Evolutionary conservation across 306 rosid species (phyloP).

Genomic region (Abrus pulchellus): DNA sequence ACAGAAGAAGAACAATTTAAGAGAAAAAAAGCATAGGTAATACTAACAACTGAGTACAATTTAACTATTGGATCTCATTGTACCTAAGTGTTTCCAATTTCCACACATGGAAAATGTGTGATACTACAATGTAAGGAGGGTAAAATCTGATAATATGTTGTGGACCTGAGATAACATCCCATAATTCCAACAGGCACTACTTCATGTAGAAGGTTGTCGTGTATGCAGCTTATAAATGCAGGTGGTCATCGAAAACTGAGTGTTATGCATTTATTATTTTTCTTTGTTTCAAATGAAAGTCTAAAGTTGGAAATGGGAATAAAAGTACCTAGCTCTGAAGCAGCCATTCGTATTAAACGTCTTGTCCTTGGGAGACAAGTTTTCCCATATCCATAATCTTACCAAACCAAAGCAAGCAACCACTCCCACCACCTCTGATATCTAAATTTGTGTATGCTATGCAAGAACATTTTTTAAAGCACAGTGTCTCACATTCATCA

Average conservation of each 20-base stretch:
- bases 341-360: constrained; percentile 27
- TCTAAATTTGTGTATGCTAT: constrained; percentile 37
- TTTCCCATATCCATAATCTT: constrained; percentile 45
- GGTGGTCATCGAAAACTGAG: not conserved
- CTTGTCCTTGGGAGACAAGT: constrained; percentile 17
- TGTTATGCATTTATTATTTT: not conserved
- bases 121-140: not conserved
- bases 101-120: not conserved
- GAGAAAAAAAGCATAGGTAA: not conserved
- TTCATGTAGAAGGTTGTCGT: not conserved
- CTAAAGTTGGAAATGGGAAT: not conserved
- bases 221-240: not conserved
- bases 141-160: constrained; percentile 12
- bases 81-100: not conserved
- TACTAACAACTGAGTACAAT: not conserved
- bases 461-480: constrained; percentile 47
- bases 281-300: not conserved
- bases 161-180: not conserved
- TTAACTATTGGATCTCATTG: not conserved
- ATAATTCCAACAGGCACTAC: not conserved
- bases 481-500: constrained; percentile 41
- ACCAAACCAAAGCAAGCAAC: constrained; percentile 55
- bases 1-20: not conserved
- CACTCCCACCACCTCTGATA: constrained; percentile 39
- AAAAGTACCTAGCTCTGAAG: constrained; percentile 15